Conservation (phyloP, 371 early-diverging fungal species). For the Apophysomyces elegans region DNA sequence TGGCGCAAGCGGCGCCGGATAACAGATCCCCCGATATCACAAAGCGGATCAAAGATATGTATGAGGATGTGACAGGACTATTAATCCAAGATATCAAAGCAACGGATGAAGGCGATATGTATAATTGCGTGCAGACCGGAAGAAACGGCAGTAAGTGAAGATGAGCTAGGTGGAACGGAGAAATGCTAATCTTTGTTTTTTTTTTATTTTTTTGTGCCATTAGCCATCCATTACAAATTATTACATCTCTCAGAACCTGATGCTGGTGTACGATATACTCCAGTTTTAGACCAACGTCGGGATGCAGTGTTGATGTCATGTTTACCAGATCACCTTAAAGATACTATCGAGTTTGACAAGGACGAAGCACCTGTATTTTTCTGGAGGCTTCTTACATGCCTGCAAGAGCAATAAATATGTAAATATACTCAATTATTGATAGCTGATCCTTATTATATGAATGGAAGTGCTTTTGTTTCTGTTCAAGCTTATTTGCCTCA, state of each 20-base stretch:
- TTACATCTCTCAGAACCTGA: constrained; percentile 10
- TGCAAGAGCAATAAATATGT: not conserved
- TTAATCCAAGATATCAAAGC: constrained; percentile 20
- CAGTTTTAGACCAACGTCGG: constrained; percentile 20
- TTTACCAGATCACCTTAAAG: constrained; percentile 20
- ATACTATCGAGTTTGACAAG: constrained; percentile 20
- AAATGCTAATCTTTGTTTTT: not conserved
- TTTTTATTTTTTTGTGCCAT: not conserved
- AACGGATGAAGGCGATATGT: constrained; percentile 16
- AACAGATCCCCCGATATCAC: not conserved
- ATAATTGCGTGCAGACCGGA: constrained; percentile 27
- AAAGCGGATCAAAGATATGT: constrained; percentile 16
- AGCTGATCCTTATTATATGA: not conserved
- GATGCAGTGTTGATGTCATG: constrained; percentile 19
- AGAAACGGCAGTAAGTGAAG: constrained; percentile 26
- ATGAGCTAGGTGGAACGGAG: not conserved
- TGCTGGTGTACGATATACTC: constrained; percentile 22
- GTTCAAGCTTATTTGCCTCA: no score
- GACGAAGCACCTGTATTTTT: constrained; percentile 22
- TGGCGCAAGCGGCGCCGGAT: not conserved
- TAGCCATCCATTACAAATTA: constrained; percentile 31
- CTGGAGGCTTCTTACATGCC: constrained; percentile 15
- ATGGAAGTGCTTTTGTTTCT: not conserved
- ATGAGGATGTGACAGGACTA: constrained; percentile 23
- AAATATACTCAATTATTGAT: not conserved